Evolutionary conservation across 164 flowering plant genomes (phyloP).

Genomic region (Kalanchoe fedtschenkoi): DNA sequence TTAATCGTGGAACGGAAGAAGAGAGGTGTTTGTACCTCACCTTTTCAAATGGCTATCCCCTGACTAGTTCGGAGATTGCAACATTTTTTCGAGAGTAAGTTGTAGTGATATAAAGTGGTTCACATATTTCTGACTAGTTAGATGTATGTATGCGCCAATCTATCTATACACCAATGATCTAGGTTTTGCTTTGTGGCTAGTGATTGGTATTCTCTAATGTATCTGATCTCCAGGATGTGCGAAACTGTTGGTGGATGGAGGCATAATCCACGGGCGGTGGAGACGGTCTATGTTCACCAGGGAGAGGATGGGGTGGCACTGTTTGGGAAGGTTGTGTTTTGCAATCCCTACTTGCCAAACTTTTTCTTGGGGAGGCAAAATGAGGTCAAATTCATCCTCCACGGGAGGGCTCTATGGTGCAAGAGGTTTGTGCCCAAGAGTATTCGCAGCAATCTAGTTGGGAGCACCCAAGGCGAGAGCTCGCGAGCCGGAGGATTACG

Average conservation of each 20-base stretch:
- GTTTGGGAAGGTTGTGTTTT: constrained; percentile 1
- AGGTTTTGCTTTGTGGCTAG: background rate
- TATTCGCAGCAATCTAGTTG: background rate
- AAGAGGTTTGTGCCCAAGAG: background rate
- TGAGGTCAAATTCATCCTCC: background rate
- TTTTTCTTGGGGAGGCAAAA: background rate
- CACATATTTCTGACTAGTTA: background rate
- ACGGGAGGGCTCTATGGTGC: constrained; percentile 4
- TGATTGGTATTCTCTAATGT: background rate
- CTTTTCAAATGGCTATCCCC: background rate
- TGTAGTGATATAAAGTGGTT: background rate
- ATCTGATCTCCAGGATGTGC: background rate
- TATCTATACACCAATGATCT: background rate
- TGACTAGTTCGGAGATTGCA: background rate
- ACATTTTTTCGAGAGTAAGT: constrained; percentile 5
- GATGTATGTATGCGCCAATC: background rate
- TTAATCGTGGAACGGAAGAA: background rate
- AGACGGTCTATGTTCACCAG: background rate
- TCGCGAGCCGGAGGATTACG: too few species aligned
- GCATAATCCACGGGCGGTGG: background rate
- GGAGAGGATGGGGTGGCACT: background rate
- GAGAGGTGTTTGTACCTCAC: constrained; percentile 6
- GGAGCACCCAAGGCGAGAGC: too few species aligned
- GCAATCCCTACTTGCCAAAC: background rate
- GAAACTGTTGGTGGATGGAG: background rate